These are phyloP conservation scores for Aspergillus panamensis DNA, from an alignment of 495 filamentous ascomycete species.

Conservation along the genomic window DNA sequence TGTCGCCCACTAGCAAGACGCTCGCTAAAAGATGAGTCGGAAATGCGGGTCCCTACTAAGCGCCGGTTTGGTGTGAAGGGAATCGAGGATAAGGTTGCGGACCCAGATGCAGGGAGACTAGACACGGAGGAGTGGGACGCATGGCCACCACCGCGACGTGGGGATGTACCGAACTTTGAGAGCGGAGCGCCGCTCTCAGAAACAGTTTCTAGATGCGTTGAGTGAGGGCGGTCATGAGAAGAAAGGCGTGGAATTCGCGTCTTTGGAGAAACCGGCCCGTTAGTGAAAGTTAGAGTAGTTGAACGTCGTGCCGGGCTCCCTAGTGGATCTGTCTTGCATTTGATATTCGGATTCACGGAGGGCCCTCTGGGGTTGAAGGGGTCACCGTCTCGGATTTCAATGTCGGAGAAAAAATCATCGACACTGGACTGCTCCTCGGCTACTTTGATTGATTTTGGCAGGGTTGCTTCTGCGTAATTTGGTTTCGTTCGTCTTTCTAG, in stretches of 20 bases:
- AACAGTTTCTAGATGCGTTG: slow-evolving; percentile 80
- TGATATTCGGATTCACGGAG: slow-evolving; percentile 89
- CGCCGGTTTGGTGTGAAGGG: slow-evolving; percentile 55
- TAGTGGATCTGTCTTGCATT: slow-evolving; percentile 67
- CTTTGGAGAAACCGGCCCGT: slow-evolving; percentile 48
- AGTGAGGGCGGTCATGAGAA: slow-evolving; percentile 60
- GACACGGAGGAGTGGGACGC: slow-evolving; percentile 62
- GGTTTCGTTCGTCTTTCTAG: slow-evolving; percentile 66
- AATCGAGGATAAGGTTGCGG: slow-evolving; percentile 50
- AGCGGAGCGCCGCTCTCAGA: slow-evolving; percentile 83
- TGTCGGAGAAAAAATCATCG: slow-evolving; percentile 82
- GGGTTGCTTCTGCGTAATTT: slow-evolving; percentile 37
- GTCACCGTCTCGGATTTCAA: slow-evolving; percentile 83
- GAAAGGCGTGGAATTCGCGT: slow-evolving; percentile 62
- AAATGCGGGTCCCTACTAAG: slow-evolving; percentile 53
- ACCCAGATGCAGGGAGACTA: slow-evolving; percentile 55
- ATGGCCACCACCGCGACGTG: slow-evolving; percentile 62
- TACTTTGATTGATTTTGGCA: slow-evolving; percentile 31
- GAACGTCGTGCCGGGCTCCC: slow-evolving; percentile 68
- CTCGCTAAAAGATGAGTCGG: slow-evolving; percentile 51
- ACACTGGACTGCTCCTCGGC: slow-evolving; percentile 41
- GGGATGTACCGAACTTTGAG: slow-evolving; percentile 53
- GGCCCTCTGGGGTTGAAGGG: slow-evolving; percentile 75
- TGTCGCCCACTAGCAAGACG: slow-evolving; percentile 69
- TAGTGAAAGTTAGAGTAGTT: slow-evolving; percentile 88